Base-by-base conservation (phyloP, 176 grass and related monocot genomes). In the Tillandsia fasciculata region DNA sequence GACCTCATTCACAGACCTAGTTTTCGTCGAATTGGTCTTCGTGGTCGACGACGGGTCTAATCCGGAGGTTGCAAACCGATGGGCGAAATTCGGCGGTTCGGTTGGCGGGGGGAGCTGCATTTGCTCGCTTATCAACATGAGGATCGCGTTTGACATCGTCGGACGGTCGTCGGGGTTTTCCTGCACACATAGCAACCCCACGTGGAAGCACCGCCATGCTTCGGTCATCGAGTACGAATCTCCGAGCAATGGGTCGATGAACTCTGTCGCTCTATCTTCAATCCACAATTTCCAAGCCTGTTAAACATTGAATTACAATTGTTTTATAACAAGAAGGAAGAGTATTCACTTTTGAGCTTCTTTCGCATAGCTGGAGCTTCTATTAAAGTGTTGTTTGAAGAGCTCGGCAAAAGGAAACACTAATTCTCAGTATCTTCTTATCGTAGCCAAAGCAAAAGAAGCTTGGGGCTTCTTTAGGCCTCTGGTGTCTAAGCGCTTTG, bases 201-300 rank as follows among this genome's bases (percentile, higher is more conserved):
- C 69, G 64, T 93, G 86, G 72, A 80, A 83, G 82, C 84, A 99
- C 54, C 83, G 87, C 74, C 70, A 77, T 15, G 77, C 84, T 77
- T 99, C 89, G 0, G 52, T 72, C 18, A 42, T 5, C 0, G 81
- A n/a, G 75, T 86, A 88, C 1, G 50, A 74, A 48, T 69, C 78
- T 11, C 52, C 66, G 9, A 99, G 82, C 74, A 69, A 67, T 48
- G 65, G 61, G 76, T 99, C 89, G 67, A 99, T 82, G 80, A 99
- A 80, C 8, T 90, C 94, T 22, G 58, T 23, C 7, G 86, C 72
- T 49, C 14, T 81, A 65, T 99, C 87, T 68, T 77, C 68, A 13
- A 10, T 75, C 89, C 89, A 99, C 28, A 93, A 61, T 67, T 71
- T 76, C 94, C 94, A 99, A 1, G 87, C 94, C 94, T 99, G 78